Evolutionary conservation across 2,329 filamentous ascomycete species (phyloP).

Genomic region (Colletotrichum camelliae): DNA sequence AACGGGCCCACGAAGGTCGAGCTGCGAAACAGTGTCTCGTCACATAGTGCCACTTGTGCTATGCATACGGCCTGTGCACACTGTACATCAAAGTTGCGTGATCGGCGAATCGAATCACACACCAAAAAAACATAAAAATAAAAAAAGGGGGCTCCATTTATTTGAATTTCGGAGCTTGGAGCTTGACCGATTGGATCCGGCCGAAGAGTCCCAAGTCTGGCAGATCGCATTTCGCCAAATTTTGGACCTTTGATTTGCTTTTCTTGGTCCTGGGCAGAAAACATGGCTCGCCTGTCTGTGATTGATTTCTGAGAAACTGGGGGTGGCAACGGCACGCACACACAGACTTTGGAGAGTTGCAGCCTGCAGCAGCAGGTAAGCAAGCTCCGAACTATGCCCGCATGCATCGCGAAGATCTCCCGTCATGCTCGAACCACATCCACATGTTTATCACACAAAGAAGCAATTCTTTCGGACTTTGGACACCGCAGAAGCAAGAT

Average conservation of each 20-base stretch:
- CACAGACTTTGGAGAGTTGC: background rate
- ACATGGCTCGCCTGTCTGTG: background rate
- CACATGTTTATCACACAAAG: background rate
- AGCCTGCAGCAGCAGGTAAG: background rate
- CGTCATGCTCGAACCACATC: background rate
- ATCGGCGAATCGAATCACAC: background rate
- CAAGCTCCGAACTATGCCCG: background rate
- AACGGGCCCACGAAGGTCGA: background rate
- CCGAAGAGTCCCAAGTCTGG: background rate
- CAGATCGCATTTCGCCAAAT: background rate
- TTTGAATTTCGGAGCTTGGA: background rate
- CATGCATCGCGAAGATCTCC: slow-evolving; percentile 3
- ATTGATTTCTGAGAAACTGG: background rate
- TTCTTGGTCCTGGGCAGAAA: background rate
- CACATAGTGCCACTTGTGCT: background rate
- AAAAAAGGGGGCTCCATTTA: background rate
- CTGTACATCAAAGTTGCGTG: background rate
- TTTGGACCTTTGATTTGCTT: background rate
- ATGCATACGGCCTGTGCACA: background rate
- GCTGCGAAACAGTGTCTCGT: background rate
- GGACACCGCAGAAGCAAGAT: background rate
- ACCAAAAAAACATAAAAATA: background rate
- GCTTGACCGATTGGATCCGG: background rate
- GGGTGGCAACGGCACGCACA: background rate
- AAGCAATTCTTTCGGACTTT: background rate